These are phyloP conservation scores for Globisporangium nunn DNA, from an alignment of 352 stramenopile species.

Conservation along the genomic window DNA sequence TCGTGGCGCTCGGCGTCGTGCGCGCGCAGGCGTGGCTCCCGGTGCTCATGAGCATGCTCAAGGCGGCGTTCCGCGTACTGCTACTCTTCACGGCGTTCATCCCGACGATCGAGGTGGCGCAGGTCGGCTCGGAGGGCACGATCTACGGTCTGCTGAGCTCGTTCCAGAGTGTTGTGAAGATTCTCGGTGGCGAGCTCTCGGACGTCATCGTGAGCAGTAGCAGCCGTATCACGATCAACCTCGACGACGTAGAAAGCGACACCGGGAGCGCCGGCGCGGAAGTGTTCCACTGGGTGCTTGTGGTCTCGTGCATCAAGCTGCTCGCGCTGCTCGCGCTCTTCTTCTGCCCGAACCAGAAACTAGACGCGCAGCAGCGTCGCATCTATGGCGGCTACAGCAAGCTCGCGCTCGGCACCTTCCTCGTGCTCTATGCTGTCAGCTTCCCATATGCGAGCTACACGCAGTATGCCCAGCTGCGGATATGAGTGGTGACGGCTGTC, in stretches of 20 bases:
- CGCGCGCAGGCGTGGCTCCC: conserved; percentile 18
- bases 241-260: conserved; percentile 2
- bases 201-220: conserved; percentile 7
- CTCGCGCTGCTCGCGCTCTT: conserved; percentile 17
- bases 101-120: conserved; percentile 35
- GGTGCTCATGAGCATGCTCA: conserved; percentile 11
- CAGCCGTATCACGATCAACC: conserved; percentile 8
- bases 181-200: conserved; percentile 22
- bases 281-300: conserved; percentile 17
- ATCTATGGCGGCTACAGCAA: conserved; percentile 41
- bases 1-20: conserved; percentile 20
- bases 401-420: conserved; percentile 15
- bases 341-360: conserved; percentile 32
- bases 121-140: conserved; percentile 31
- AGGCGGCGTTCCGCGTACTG: conserved; percentile 19
- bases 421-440: conserved; percentile 19
- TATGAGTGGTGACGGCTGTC: not conserved
- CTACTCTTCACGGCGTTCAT: conserved; percentile 28
- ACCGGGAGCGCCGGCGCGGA: not conserved
- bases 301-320: conserved; percentile 13
- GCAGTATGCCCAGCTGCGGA: conserved; percentile 8
- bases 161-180: conserved; percentile 26
- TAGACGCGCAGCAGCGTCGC: conserved; percentile 37
- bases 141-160: conserved; percentile 30
- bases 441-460: conserved; percentile 14